These are phyloP conservation scores for Lentinus tigrinus DNA, from an alignment of 768 basidiomycete genomes.

Conservation along the genomic window DNA sequence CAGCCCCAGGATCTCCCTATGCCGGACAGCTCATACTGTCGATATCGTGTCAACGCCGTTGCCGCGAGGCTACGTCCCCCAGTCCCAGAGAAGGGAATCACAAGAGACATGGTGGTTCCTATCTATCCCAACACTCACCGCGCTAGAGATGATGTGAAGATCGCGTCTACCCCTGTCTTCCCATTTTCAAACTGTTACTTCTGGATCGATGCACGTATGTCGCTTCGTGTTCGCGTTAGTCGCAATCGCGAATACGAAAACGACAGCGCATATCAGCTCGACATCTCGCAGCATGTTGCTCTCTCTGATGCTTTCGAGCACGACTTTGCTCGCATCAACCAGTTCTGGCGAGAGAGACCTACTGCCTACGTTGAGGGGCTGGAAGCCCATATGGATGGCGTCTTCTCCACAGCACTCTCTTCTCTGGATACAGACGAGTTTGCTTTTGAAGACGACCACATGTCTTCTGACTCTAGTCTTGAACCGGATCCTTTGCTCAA, in stretches of 20 bases:
- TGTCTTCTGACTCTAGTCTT: neutral
- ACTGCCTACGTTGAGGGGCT: neutral
- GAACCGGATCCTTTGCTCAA: neutral
- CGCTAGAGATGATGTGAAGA: neutral
- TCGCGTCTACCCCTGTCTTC: neutral
- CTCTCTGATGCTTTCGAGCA: neutral
- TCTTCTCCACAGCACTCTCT: neutral
- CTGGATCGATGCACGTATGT: neutral
- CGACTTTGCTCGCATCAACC: neutral
- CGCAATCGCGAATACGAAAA: neutral
- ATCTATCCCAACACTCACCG: slow-evolving; percentile 1
- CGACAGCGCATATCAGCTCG: neutral
- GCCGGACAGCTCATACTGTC: neutral
- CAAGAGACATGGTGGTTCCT: slow-evolving; percentile 3
- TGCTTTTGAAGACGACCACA: neutral
- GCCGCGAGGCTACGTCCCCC: neutral
- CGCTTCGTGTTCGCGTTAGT: neutral
- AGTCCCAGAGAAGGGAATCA: neutral
- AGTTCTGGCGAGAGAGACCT: neutral
- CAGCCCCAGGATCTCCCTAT: neutral
- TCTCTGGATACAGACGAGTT: neutral
- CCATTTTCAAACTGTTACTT: slow-evolving; percentile 2
- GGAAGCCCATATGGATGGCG: neutral
- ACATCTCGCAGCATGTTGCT: neutral
- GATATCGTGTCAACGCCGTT: neutral